Conservation (phyloP, 257 asterid genomes). For the Fraxinus quadrangulata region DNA sequence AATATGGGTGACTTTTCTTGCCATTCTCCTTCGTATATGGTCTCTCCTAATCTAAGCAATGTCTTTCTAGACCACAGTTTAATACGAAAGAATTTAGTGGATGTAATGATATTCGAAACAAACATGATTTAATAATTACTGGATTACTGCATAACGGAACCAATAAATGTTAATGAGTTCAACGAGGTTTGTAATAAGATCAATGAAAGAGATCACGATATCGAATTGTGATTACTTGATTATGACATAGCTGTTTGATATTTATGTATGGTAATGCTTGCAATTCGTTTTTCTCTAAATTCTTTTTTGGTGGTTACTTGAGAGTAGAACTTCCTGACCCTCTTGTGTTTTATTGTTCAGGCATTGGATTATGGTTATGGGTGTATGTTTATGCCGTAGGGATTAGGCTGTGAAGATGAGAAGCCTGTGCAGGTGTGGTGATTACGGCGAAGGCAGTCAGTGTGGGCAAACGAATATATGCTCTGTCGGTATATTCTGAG, state of each 20-base stretch:
- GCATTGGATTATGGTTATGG: too few species aligned
- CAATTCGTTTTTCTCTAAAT: background rate
- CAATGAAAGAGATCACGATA: background rate
- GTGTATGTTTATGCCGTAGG: too few species aligned
- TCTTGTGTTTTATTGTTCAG: background rate
- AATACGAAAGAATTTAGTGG: too few species aligned
- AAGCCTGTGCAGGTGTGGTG: too few species aligned
- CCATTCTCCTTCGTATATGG: slow-evolving; percentile 3
- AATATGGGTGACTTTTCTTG: background rate
- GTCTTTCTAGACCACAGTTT: background rate
- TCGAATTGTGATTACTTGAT: slow-evolving; percentile 9
- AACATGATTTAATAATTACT: too few species aligned
- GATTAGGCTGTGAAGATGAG: too few species aligned
- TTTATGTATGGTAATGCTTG: background rate
- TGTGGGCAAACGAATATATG: too few species aligned
- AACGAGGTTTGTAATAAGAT: slow-evolving; percentile 56
- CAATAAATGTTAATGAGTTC: slow-evolving; percentile 56
- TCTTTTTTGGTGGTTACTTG: slow-evolving; percentile 15
- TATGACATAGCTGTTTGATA: slow-evolving; percentile 11
- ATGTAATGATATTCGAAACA: too few species aligned
- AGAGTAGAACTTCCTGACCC: background rate
- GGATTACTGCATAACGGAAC: too few species aligned
- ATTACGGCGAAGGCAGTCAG: too few species aligned
- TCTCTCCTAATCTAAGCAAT: slow-evolving; percentile 5
- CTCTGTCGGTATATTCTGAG: too few species aligned